phyloP scores from a whole-genome alignment of 2,329 filamentous ascomycete species.

The Pseudogymnoascus sp. region DNA sequence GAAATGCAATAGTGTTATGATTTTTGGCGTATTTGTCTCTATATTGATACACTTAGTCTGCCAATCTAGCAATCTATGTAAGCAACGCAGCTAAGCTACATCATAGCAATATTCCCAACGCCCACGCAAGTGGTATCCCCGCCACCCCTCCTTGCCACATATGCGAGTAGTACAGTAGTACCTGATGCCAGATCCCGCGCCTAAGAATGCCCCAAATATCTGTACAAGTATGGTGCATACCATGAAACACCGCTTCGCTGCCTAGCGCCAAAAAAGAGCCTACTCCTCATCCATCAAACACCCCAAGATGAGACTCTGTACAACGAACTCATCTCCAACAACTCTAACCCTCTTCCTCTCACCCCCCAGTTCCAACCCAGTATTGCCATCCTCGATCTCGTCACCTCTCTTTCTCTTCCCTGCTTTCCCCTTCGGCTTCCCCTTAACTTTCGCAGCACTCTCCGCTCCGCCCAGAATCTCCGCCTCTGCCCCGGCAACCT shows the following conservation, averaged over 20 bases:
- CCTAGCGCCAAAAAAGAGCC: background rate
- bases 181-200: background rate
- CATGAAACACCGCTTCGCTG: background rate
- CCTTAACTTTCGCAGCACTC: slow-evolving; percentile 23
- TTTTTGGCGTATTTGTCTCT: background rate
- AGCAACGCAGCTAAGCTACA: background rate
- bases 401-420: slow-evolving; percentile 38
- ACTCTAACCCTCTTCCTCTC: slow-evolving; percentile 51
- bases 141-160: background rate
- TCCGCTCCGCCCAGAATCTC: slow-evolving; percentile 23
- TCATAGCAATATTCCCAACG: slow-evolving; percentile 1
- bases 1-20: background rate
- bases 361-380: slow-evolving; percentile 24
- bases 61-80: background rate
- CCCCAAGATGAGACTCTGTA: slow-evolving; percentile 87
- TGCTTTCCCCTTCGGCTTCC: slow-evolving; percentile 24
- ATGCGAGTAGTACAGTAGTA: slow-evolving; percentile 5
- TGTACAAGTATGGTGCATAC: background rate
- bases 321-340: slow-evolving; percentile 76
- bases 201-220: background rate
- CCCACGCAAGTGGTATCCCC: background rate
- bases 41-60: background rate
- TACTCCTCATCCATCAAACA: slow-evolving; percentile 7
- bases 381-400: slow-evolving; percentile 23
- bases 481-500: slow-evolving; percentile 37